Conservation (phyloP, 108 stramenopile species). For the Asterionellopsis glacialis region DNA sequence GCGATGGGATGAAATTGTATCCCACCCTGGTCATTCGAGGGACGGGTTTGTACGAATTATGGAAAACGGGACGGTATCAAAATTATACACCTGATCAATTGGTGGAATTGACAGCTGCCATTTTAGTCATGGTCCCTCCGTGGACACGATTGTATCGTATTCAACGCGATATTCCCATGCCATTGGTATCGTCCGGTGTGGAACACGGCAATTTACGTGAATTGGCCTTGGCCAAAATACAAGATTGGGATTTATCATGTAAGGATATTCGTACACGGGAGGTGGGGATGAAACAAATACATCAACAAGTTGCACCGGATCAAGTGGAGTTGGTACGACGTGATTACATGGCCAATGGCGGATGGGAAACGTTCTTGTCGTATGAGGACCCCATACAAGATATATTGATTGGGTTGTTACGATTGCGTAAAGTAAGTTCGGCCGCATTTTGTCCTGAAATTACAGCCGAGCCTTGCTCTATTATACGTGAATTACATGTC, state of each 20-base stretch:
- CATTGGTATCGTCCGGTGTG: constrained; percentile 89
- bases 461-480: constrained; percentile 55
- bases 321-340: constrained; percentile 91
- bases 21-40: constrained; percentile 95
- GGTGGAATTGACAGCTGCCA: constrained; percentile 86
- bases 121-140: constrained; percentile 89
- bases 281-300: constrained; percentile 94
- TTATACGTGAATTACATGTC: constrained; percentile 93
- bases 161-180: constrained; percentile 97
- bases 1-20: constrained; percentile 94
- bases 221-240: constrained; percentile 77
- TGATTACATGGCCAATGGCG: constrained; percentile 91
- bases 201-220: constrained; percentile 94
- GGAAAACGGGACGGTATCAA: constrained; percentile 90
- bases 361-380: constrained; percentile 92
- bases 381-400: constrained; percentile 94
- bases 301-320: constrained; percentile 84
- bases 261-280: constrained; percentile 92
- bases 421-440: constrained; percentile 57
- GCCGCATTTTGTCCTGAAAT: constrained; percentile 76
- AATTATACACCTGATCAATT: constrained; percentile 95
- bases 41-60: constrained; percentile 93
- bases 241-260: constrained; percentile 86
- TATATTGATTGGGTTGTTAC: constrained; percentile 62
- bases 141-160: constrained; percentile 96